Evolutionary conservation across 2,329 filamentous ascomycete genomes (phyloP), one percentile per base, ranked within the genome.

Genomic region (Cytospora schulzeri): DNA sequence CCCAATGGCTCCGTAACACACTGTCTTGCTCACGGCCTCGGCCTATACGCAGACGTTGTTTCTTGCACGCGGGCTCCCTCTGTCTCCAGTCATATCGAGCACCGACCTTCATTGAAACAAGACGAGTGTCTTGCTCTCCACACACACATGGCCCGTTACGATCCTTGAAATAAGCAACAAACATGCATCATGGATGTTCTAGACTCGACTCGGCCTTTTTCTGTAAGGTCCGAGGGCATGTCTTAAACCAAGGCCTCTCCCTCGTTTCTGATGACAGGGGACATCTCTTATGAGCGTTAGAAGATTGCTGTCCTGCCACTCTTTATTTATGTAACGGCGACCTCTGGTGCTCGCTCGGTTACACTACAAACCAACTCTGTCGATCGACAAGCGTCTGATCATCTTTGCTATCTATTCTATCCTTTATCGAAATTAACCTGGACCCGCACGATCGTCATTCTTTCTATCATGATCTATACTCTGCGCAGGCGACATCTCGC

Each of bases 241-340:
- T 63, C 51, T 63, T 66, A 63, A 66, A 52, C 41, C 48, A 31
- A 52, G 55, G 35, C 51, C 26, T 29, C 51, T 26, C 57, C 64
- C 63, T 41, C 55, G 24, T 15, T 28, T 56, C 14, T 38, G 11
- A 28, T 50, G 35, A 45, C 51, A 26, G 52, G 24, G 51, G 50
- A 38, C 19, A 45, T 52, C 53, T 35, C 35, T n/a, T 24, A 55
- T 38, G 53, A 51, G 50, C 38, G 12, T n/a, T 38, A 38, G 50
- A 12, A 45, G 45, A 45, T 31, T 59, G 64, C 56, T 54, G 55
- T 24, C 35, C 60, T 19, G 52, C 60, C 60, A 31, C 57, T 58
- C 45, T 41, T 26, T n/a, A 6, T 51, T 45, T 50, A 26, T 15
- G 41, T 31, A 22, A 29, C 31, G 29, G n/a, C 57, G n/a, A 26